Base-by-base conservation (phyloP, 2,329 filamentous ascomycete species). In the Zymoseptoria passerinii region DNA sequence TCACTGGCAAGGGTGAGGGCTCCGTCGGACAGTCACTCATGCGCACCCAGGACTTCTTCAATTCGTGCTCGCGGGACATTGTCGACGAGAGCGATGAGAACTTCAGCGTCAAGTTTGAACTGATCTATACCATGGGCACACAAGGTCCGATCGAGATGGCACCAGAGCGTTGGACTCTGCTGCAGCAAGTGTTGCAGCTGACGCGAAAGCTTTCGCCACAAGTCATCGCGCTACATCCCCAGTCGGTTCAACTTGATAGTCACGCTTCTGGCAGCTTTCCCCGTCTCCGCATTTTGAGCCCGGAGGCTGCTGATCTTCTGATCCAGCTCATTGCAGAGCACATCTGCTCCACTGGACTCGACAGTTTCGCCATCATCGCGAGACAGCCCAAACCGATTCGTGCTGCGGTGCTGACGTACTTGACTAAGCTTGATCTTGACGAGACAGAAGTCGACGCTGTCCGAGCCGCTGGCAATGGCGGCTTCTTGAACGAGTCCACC, bases 61-160 rank as follows among this genome's bases (percentile, higher is more conserved):
- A 80, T 2, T 58, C 61, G 0, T 64, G 73, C 1, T 80, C 78
- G 2, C 77, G 85, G 0, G 85, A 89, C 65, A 74, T 89, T 0
- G 70, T 89, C 0, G 86, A 89, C 61, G 86, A 89, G 65, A 85
- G 70, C 49, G 76, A 78, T 54, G 71, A 76, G 19, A 74, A 72
- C 13, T 66, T 77, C 23, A 70, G 71, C 1, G 71, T 74, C 1
- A 66, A 69, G 2, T 76, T 75, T 10, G 74, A 76, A 61, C 65
- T 78, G 0, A 73, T 77, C 19, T 78, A 77, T 52, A 75, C 76
- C 0, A 75, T 75, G 10, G 76, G 76, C 7, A 63, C 64, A 0
- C 76, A 76, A 53, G 68, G 65, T 5, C 63, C 68, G 8, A 70
- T 77, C 0, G 76, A 78, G 53, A 68, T 72, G 1, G 71, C 72